Conservation (phyloP, 441 rosid genomes). For the Isatis lusitanica region DNA sequence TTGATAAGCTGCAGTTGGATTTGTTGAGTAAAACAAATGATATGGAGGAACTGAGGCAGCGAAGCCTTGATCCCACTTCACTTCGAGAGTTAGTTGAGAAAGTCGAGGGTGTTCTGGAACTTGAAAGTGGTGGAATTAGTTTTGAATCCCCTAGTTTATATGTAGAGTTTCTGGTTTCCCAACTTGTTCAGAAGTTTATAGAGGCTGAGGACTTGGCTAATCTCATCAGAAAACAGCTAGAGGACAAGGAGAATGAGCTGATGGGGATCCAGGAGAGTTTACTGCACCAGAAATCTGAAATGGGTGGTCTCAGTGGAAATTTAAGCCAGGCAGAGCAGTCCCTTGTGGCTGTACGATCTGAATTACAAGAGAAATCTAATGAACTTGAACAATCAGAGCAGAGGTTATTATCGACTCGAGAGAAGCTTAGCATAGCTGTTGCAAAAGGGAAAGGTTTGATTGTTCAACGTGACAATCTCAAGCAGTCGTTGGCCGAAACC, state of each 20-base stretch:
- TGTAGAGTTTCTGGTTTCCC: slow-evolving; percentile 66
- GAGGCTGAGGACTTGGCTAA: slow-evolving; percentile 46
- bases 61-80: slow-evolving; percentile 50
- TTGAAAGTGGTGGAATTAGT: slow-evolving; percentile 42
- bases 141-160: slow-evolving; percentile 46
- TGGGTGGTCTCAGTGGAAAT: slow-evolving; percentile 55
- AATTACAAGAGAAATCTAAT: slow-evolving; percentile 59
- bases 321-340: slow-evolving; percentile 64
- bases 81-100: slow-evolving; percentile 61
- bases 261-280: slow-evolving; percentile 56
- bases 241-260: slow-evolving; percentile 53
- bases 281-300: slow-evolving; percentile 70
- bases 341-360: slow-evolving; percentile 48
- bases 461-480: slow-evolving; percentile 84
- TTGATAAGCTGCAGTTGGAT: slow-evolving; percentile 58
- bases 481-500: slow-evolving; percentile 76
- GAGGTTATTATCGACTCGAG: slow-evolving; percentile 81
- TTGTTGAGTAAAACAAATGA: slow-evolving; percentile 53
- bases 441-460: slow-evolving; percentile 96
- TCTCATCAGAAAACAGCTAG: slow-evolving; percentile 49
- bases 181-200: slow-evolving; percentile 64
- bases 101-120: slow-evolving; percentile 61
- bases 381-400: slow-evolving; percentile 94
- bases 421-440: slow-evolving; percentile 98
- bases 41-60: slow-evolving; percentile 58